Base-by-base conservation (phyloP, 176 grass and related monocot species). In the Zea mays region DNA sequence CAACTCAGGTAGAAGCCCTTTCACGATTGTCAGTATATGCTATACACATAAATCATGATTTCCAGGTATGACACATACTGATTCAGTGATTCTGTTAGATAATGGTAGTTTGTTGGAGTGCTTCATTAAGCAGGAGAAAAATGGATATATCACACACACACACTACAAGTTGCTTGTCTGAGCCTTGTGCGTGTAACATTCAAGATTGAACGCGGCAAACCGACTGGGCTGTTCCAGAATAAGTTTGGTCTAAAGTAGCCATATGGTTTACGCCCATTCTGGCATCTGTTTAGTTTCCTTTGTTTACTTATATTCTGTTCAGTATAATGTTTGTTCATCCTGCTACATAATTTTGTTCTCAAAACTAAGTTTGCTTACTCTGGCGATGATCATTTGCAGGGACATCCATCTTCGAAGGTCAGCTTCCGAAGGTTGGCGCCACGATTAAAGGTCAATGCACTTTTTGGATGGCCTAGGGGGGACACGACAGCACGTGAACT, bases 391-490 rank as follows among this genome's bases (percentile, higher is more conserved):
- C 44, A 42, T 75, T 90, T 86, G 7, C 77, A 91, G 90, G 79
- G 69, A 54, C 70, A 71, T 62, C 69, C 67, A 55, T 66, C 46
- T 15, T 84, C 33, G 1, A 80, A 46, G 21, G 38, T 35, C 6
- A 39, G 66, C 51, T 81, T 16, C 62, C 60, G 19, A 68, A 64
- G n/a, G 37, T 56, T 5, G 7, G n/a, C 42, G 14, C 84, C 85
- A 35, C 67, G 62, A 36, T 81, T 68, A 67, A 94, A 81, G 61
- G 64, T 94, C 82, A 75, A 51, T 82, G 91, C 95, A 61, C 58
- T 97, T 60, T 92, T 94, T 81, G 90, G 87, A 77, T 84, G 91
- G 77, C 74, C 76, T 35, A 90, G 60, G 69, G 85, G 86, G 49
- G 84, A 81, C 17, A 69, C 72, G 4, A 65, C 62, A 47, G 60